Percentiles rank a stretch among this genome's conserved stretches.
phyloP scores from a whole-genome alignment of 768 basidiomycete species.

The Exidia glandulosa region DNA sequence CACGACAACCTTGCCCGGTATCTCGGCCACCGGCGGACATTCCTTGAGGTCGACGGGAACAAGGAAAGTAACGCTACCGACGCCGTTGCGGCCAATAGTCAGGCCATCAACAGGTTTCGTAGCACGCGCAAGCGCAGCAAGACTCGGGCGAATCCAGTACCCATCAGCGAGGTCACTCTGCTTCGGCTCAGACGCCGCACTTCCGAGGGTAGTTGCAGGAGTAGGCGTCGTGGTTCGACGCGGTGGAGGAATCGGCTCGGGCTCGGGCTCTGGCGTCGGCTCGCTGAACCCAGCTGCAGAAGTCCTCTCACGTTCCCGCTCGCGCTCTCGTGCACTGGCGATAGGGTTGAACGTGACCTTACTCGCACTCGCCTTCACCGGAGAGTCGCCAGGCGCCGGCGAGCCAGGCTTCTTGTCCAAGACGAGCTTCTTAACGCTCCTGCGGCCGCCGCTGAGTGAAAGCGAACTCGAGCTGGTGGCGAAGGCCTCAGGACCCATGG shows the following conservation, averaged over 20 bases:
- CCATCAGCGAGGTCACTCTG: slow-evolving; percentile 53
- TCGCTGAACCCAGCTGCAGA: not conserved
- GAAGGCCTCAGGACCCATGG: slow-evolving; percentile 46
- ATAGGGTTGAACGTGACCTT: slow-evolving; percentile 69
- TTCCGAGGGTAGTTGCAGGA: not conserved
- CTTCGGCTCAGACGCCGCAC: slow-evolving; percentile 11
- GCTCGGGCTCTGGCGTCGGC: not conserved
- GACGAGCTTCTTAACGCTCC: slow-evolving; percentile 89
- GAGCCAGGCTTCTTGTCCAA: slow-evolving; percentile 64
- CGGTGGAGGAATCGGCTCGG: slow-evolving; percentile 20
- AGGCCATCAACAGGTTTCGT: slow-evolving; percentile 65
- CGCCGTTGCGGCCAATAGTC: slow-evolving; percentile 83
- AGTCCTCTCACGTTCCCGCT: slow-evolving; percentile 31
- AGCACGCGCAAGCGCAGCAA: slow-evolving; percentile 58
- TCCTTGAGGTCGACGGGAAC: slow-evolving; percentile 77
- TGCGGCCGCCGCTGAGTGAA: slow-evolving; percentile 50
- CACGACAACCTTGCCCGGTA: slow-evolving; percentile 77
- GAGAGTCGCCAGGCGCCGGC: not conserved
- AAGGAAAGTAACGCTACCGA: slow-evolving; percentile 75
- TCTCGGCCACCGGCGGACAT: slow-evolving; percentile 61
- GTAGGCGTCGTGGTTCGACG: not conserved
- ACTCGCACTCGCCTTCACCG: slow-evolving; percentile 15
- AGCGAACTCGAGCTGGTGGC: slow-evolving; percentile 35
- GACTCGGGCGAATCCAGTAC: slow-evolving; percentile 80
- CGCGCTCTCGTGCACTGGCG: slow-evolving; percentile 52